Evolutionary conservation across 768 basidiomycete genomes (phyloP).

Genomic region (Kwoniella pini): DNA sequence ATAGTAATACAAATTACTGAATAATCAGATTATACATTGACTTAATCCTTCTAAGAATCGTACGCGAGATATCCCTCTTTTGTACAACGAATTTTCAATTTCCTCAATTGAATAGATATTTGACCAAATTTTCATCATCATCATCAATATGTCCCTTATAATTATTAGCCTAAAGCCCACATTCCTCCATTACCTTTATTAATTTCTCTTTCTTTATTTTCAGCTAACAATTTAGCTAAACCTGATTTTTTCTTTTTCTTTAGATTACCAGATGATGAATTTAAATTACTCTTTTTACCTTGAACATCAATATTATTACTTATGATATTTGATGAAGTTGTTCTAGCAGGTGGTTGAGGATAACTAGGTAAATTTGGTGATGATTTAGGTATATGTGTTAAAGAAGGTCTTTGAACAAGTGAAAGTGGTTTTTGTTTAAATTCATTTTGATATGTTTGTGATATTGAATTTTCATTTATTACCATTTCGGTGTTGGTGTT

Average conservation of each 20-base stretch:
- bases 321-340: no score
- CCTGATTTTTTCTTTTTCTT: constrained; percentile 45
- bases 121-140: no score
- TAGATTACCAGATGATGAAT: background rate
- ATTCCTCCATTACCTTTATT: constrained; percentile 28
- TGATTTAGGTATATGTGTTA: constrained; percentile 28
- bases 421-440: background rate
- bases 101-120: no score
- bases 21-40: no score
- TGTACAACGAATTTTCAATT: no score
- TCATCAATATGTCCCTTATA: no score
- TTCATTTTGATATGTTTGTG: background rate
- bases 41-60: no score
- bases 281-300: background rate
- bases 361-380: constrained; percentile 39
- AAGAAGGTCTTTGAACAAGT: constrained; percentile 14
- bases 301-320: background rate
- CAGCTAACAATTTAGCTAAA: constrained; percentile 45
- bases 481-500: background rate
- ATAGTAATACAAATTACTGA: no score
- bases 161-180: constrained; percentile 32
- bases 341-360: constrained; percentile 7
- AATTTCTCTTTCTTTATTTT: constrained; percentile 33
- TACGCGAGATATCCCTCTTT: no score
- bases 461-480: background rate